Conservation (phyloP, 2,329 filamentous ascomycete species). For the Botrytis elliptica region DNA sequence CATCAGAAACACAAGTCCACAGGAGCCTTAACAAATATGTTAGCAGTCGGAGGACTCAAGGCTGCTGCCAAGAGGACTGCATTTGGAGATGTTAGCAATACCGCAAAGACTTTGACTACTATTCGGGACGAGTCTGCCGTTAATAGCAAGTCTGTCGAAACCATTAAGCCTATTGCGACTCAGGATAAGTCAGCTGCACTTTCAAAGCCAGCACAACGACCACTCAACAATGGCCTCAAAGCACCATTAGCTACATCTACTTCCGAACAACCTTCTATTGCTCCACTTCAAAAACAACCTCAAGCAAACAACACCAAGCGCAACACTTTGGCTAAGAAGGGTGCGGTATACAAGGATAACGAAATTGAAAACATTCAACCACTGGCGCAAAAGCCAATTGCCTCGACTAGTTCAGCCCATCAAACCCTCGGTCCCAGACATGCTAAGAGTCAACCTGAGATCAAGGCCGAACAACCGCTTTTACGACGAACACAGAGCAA, state of each 20-base stretch:
- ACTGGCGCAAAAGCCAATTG: constrained; percentile 34
- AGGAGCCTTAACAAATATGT: constrained; percentile 54
- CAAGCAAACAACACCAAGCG: constrained; percentile 39
- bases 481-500: constrained; percentile 34
- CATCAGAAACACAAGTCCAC: constrained; percentile 84
- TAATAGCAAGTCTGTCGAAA: constrained; percentile 44
- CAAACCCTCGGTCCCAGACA: constrained; percentile 36
- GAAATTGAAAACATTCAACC: constrained; percentile 37
- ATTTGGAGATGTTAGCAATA: constrained; percentile 82
- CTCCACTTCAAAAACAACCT: constrained; percentile 35
- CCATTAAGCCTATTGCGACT: constrained; percentile 34
- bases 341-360: constrained; percentile 54
- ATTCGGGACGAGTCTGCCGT: constrained; percentile 58
- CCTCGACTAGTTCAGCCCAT: constrained; percentile 33
- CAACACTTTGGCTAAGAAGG: constrained; percentile 52
- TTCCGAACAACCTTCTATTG: constrained; percentile 14
- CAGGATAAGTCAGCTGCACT: constrained; percentile 46
- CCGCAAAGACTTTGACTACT: constrained; percentile 41
- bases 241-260: constrained; percentile 17
- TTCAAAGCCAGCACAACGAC: constrained; percentile 62
- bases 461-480: constrained; percentile 31
- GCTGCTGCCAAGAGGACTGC: constrained; percentile 71
- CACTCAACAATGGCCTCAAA: constrained; percentile 40
- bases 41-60: constrained; percentile 57
- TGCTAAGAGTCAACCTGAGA: constrained; percentile 36